Evolutionary conservation across 345 rosid species (phyloP).

Genomic region (Limnanthes douglasii): DNA sequence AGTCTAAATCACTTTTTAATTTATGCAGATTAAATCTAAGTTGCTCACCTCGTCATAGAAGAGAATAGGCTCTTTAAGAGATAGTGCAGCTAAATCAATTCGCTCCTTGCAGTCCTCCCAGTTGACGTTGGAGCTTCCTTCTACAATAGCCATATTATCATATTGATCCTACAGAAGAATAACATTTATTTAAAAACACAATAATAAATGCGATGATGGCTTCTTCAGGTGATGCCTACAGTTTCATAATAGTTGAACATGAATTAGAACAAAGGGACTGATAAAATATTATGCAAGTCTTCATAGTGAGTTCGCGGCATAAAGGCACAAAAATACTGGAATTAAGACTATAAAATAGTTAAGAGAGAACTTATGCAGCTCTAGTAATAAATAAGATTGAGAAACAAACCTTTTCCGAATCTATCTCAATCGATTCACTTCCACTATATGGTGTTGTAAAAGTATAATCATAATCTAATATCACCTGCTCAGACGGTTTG

Average conservation of each 20-base stretch:
- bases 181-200: neutral
- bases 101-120: constrained; percentile 81
- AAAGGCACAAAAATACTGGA: too few relatives aligned
- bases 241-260: constrained; percentile 4
- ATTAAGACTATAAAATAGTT: too few relatives aligned
- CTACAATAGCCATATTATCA: constrained; percentile 11
- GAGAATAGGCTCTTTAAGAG: constrained; percentile 89
- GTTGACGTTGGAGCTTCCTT: constrained; percentile 16
- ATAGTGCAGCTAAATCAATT: constrained; percentile 60
- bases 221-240: constrained; percentile 9
- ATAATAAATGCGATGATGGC: too few relatives aligned
- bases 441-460: constrained; percentile 90
- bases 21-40: neutral
- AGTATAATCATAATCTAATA: constrained; percentile 93
- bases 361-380: too few relatives aligned
- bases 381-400: constrained; percentile 1
- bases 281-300: too few relatives aligned
- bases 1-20: neutral
- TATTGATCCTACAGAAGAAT: constrained; percentile 23
- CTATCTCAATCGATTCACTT: constrained; percentile 43
- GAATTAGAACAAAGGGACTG: too few relatives aligned
- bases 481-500: constrained; percentile 84
- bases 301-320: too few relatives aligned
- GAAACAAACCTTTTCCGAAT: constrained; percentile 24
- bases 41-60: constrained; percentile 79